A percentile compares a stretch with the other conserved stretches of the same genome.
Conservation (phyloP, 1,284 basidiomycete genomes). For the Inonotus hispidus region DNA sequence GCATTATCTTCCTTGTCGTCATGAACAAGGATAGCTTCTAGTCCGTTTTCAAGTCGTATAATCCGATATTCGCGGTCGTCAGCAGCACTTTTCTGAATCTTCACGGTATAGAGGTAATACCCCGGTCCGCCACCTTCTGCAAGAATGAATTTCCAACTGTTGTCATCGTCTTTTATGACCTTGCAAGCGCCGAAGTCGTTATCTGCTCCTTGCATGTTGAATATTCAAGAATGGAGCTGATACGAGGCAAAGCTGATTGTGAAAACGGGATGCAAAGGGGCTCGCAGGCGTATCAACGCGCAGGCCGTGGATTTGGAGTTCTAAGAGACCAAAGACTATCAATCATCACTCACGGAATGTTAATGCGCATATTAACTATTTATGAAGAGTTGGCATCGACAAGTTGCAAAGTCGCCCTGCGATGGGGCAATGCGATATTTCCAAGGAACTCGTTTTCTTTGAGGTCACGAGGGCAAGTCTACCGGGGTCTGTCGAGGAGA, state of each 20-base stretch:
- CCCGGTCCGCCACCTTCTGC: constrained; percentile 25
- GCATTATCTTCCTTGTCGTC: constrained; percentile 91
- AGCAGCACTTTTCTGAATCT: background rate
- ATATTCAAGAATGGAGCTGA: background rate
- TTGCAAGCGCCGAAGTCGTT: background rate
- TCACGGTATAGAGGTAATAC: constrained; percentile 48
- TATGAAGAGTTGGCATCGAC: background rate
- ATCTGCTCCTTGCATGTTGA: background rate
- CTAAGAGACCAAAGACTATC: background rate
- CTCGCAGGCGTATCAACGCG: background rate
- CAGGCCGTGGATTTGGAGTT: background rate
- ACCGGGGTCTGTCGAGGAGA: too few relatives aligned
- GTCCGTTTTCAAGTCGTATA: constrained; percentile 81
- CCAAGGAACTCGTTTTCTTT: too few relatives aligned
- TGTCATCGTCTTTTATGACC: background rate
- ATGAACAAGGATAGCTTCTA: constrained; percentile 87
- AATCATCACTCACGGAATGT: background rate
- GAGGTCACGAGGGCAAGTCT: too few relatives aligned
- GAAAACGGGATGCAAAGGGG: background rate
- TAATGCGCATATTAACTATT: background rate
- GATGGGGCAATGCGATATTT: background rate
- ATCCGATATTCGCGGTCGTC: constrained; percentile 55
- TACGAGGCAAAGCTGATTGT: background rate
- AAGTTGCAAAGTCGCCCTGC: background rate
- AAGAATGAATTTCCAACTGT: background rate